These are phyloP conservation scores for Diplodia scrobiculata DNA, from an alignment of 2,329 filamentous ascomycete genomes.

Conservation along the genomic window DNA sequence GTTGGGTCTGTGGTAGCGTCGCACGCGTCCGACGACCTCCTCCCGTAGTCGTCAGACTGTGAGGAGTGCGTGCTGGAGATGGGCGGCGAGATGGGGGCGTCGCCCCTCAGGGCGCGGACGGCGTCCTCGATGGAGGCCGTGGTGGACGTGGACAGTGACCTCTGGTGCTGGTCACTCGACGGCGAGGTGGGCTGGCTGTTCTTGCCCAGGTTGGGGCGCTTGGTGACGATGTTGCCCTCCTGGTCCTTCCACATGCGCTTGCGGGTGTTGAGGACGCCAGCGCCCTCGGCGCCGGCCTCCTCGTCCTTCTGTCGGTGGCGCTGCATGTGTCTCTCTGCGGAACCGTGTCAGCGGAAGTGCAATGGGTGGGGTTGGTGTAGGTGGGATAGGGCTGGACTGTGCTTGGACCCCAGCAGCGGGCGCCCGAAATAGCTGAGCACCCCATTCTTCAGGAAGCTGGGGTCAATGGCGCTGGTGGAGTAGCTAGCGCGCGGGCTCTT, in stretches of 20 bases:
- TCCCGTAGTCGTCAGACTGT: slow-evolving; percentile 29
- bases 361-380: slow-evolving; percentile 28
- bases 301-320: slow-evolving; percentile 58
- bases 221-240: slow-evolving; percentile 57
- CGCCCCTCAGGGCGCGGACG: not conserved
- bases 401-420: not conserved
- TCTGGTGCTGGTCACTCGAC: slow-evolving; percentile 3
- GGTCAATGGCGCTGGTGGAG: not conserved
- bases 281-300: slow-evolving; percentile 57
- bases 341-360: slow-evolving; percentile 33
- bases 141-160: slow-evolving; percentile 8
- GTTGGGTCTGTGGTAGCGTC: slow-evolving; percentile 32
- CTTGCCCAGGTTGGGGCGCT: slow-evolving; percentile 39
- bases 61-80: slow-evolving; percentile 38
- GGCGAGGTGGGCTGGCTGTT: not conserved
- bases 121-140: slow-evolving; percentile 17
- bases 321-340: slow-evolving; percentile 59
- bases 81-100: slow-evolving; percentile 42
- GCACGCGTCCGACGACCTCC: slow-evolving; percentile 38
- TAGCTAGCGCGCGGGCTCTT: slow-evolving; percentile 9
- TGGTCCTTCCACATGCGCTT: slow-evolving; percentile 60
- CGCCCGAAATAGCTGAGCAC: slow-evolving; percentile 1
- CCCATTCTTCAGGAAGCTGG: slow-evolving; percentile 21
- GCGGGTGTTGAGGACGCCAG: slow-evolving; percentile 56
- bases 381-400: slow-evolving; percentile 27